These are phyloP conservation scores for Telopea speciosissima DNA, from an alignment of 177 flowering plant species.

Conservation along the genomic window DNA sequence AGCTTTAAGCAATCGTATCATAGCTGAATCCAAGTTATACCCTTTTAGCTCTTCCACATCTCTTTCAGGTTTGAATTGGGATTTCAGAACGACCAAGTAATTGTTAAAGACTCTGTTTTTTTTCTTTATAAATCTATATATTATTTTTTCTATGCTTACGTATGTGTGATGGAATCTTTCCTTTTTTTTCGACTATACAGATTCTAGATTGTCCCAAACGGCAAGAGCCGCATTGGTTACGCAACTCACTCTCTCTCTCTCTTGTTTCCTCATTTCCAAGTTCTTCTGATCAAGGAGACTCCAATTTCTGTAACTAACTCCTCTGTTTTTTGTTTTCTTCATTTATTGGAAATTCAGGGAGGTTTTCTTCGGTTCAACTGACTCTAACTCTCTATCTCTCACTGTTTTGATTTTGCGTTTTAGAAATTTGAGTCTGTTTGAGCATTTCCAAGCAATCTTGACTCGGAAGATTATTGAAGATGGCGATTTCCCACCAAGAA, in stretches of 20 bases:
- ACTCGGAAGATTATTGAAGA: slow-evolving; percentile 25
- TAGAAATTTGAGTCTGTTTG: slow-evolving; percentile 9
- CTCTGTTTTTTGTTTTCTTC: not conserved
- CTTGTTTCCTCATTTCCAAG: not conserved
- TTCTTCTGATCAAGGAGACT: not conserved
- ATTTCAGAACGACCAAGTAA: too few relatives aligned
- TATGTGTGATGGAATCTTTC: not conserved
- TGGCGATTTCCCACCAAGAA: slow-evolving; percentile 35
- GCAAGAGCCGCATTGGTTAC: not conserved
- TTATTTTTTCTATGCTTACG: too few relatives aligned
- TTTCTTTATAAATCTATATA: too few relatives aligned
- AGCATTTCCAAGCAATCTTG: slow-evolving; percentile 9
- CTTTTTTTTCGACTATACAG: not conserved
- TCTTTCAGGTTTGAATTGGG: too few relatives aligned
- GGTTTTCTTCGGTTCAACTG: not conserved
- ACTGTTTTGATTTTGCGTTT: not conserved
- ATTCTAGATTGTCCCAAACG: not conserved
- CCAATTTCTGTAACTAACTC: slow-evolving; percentile 1
- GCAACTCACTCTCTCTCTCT: not conserved
- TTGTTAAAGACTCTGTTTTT: too few relatives aligned
- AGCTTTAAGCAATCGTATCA: not conserved
- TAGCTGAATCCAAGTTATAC: too few relatives aligned
- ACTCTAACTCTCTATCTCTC: not conserved
- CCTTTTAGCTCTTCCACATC: not conserved
- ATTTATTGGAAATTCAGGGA: not conserved